phyloP scores from a whole-genome alignment of 164 flowering plant genomes.

The Euptelea pleiosperma region DNA sequence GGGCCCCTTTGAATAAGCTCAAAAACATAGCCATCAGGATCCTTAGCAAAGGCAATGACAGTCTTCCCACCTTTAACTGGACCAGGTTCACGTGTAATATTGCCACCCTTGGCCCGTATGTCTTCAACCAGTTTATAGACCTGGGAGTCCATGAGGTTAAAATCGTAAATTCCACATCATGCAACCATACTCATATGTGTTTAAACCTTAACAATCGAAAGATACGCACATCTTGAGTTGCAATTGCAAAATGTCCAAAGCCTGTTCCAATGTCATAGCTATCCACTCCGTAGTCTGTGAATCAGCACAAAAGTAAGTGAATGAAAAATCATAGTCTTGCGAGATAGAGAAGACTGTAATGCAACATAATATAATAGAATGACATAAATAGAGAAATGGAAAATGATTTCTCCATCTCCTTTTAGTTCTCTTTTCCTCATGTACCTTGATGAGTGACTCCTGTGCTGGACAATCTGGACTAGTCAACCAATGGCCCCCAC shows the following conservation, averaged over 20 bases:
- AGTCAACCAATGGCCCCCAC: too few relatives aligned
- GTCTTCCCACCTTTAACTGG: slow-evolving; percentile 83
- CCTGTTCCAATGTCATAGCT: slow-evolving; percentile 86
- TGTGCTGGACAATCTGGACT: too few relatives aligned
- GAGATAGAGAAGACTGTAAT: too few relatives aligned
- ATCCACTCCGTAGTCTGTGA: slow-evolving; percentile 79
- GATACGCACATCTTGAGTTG: slow-evolving; percentile 67
- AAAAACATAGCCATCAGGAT: slow-evolving; percentile 93
- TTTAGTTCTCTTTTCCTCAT: too few relatives aligned
- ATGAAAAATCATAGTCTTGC: too few relatives aligned
- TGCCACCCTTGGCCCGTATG: slow-evolving; percentile 79
- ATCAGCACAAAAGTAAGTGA: slow-evolving; percentile 2
- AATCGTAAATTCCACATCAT: not conserved
- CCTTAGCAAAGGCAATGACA: slow-evolving; percentile 88
- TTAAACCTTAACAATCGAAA: not conserved
- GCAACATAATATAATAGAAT: too few relatives aligned
- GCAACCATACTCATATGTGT: too few relatives aligned
- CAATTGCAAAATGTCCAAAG: slow-evolving; percentile 95
- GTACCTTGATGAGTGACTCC: too few relatives aligned
- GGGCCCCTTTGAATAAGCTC: slow-evolving; percentile 81
- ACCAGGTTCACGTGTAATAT: slow-evolving; percentile 85
- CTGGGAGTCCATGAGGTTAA: slow-evolving; percentile 28
- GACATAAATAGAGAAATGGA: too few relatives aligned
- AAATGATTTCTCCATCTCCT: too few relatives aligned
- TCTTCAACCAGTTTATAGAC: slow-evolving; percentile 79